Conservation (phyloP, 1,139 yeast species). For the Nadsonia starkeyi-henricii region DNA sequence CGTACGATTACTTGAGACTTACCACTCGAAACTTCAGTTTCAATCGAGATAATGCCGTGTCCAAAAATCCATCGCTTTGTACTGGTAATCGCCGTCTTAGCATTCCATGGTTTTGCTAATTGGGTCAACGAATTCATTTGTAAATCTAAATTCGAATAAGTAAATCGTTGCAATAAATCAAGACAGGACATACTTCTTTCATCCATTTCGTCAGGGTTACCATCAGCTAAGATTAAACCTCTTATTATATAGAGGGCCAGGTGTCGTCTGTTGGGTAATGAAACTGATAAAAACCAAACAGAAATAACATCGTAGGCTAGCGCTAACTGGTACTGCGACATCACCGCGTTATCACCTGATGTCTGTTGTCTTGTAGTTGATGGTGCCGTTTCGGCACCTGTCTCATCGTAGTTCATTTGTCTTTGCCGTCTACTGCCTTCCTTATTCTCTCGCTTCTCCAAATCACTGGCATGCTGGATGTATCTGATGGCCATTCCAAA, state of each 20-base stretch:
- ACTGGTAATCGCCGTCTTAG: constrained; percentile 7
- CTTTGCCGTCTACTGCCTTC: constrained; percentile 2
- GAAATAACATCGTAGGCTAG: constrained; percentile 59
- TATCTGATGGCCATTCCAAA: constrained; percentile 75
- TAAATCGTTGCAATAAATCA: constrained; percentile 55
- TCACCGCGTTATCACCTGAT: constrained; percentile 11
- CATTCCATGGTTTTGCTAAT: constrained; percentile 7
- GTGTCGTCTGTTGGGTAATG: constrained; percentile 41
- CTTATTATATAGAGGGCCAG: constrained; percentile 50
- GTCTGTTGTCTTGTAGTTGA: constrained; percentile 24
- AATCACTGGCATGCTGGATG: constrained; percentile 56
- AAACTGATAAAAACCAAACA: constrained; percentile 59
- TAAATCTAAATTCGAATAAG: constrained; percentile 51
- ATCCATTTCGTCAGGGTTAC: constrained; percentile 29
- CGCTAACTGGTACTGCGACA: constrained; percentile 47
- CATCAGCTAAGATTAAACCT: constrained; percentile 36
- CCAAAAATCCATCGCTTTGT: constrained; percentile 52
- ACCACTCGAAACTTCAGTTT: constrained; percentile 41
- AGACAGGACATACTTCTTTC: constrained; percentile 49
- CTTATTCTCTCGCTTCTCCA: constrained; percentile 17
- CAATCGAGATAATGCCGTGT: constrained; percentile 40
- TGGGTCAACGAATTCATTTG: constrained; percentile 23
- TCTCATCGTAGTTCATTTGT: constrained; percentile 24
- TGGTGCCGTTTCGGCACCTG: constrained; percentile 30
- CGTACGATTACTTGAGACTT: constrained; percentile 39